phyloP scores from a whole-genome alignment of 1,284 basidiomycete species.

The Filobasidium uniguttulatum region DNA sequence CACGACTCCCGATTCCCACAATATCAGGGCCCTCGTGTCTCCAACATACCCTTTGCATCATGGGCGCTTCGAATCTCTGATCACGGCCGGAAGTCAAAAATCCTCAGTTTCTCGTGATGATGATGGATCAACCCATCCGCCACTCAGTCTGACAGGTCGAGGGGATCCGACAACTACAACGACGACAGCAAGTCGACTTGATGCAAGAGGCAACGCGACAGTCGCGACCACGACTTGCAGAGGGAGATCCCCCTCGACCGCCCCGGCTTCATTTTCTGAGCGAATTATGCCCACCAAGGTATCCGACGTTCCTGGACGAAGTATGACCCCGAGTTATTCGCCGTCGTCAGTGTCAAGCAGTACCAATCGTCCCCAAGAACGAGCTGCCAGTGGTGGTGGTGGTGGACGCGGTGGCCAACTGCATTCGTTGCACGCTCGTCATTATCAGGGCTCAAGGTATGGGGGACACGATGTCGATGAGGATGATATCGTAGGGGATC shows the following conservation, averaged over 20 bases:
- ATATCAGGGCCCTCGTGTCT: neutral
- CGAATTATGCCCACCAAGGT: neutral
- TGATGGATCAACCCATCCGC: too few species aligned
- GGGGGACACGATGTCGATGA: conserved; percentile 6
- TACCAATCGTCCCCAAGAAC: neutral
- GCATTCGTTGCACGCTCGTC: neutral
- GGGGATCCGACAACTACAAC: too few species aligned
- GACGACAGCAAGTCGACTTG: too few species aligned
- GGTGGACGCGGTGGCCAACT: neutral
- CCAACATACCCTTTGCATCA: neutral
- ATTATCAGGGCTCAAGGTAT: neutral
- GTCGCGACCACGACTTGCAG: too few species aligned
- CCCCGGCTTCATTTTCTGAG: neutral
- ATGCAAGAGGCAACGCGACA: too few species aligned
- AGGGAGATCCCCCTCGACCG: conserved; percentile 4
- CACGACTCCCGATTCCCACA: neutral
- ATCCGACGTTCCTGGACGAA: neutral
- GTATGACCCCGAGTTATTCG: neutral
- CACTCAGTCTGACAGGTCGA: too few species aligned
- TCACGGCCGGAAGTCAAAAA: too few species aligned
- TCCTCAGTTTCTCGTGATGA: too few species aligned
- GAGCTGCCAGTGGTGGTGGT: neutral
- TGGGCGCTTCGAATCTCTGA: too few species aligned
- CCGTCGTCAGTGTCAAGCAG: conserved; percentile 1
- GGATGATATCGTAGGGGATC: conserved; percentile 8